phyloP scores from a whole-genome alignment of 176 grass and related monocot species.

The Pontederia crassipes region DNA sequence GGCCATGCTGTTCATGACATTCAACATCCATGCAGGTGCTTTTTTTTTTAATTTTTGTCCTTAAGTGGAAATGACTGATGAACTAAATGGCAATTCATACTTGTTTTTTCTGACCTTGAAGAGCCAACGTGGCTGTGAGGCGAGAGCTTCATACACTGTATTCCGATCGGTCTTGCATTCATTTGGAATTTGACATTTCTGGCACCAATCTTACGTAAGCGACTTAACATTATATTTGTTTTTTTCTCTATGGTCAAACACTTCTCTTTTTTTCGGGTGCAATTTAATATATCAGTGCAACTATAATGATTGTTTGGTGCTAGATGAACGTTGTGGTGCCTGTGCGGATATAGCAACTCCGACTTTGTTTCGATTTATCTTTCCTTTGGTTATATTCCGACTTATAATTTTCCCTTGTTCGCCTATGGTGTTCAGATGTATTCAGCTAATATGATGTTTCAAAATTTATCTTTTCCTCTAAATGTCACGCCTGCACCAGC shows the following conservation, averaged over 20 bases:
- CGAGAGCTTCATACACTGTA: slow-evolving; percentile 65
- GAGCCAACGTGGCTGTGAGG: slow-evolving; percentile 10
- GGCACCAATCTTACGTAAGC: slow-evolving; percentile 61
- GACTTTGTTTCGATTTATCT: no score
- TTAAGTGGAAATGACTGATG: neutral
- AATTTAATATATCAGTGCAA: neutral
- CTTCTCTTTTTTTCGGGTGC: neutral
- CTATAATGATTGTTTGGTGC: neutral
- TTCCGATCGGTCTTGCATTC: slow-evolving; percentile 90
- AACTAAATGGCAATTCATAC: neutral
- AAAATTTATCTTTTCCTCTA: no score
- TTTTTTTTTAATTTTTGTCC: neutral
- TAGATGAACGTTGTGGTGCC: no score
- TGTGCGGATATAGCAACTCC: no score
- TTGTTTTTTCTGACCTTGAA: neutral
- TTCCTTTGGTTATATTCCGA: no score
- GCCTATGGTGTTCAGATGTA: no score
- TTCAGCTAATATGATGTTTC: no score
- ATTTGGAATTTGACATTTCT: slow-evolving; percentile 87
- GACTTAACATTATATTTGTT: neutral
- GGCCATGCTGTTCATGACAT: slow-evolving; percentile 19
- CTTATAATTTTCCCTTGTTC: no score
- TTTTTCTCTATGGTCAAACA: neutral
- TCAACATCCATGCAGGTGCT: slow-evolving; percentile 18
- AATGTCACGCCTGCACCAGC: no score